Percentiles rank a stretch among this genome's conserved stretches.
These are phyloP conservation scores for Penicillium crustosum DNA, from an alignment of 2,329 filamentous ascomycete genomes.

Conservation along the genomic window DNA sequence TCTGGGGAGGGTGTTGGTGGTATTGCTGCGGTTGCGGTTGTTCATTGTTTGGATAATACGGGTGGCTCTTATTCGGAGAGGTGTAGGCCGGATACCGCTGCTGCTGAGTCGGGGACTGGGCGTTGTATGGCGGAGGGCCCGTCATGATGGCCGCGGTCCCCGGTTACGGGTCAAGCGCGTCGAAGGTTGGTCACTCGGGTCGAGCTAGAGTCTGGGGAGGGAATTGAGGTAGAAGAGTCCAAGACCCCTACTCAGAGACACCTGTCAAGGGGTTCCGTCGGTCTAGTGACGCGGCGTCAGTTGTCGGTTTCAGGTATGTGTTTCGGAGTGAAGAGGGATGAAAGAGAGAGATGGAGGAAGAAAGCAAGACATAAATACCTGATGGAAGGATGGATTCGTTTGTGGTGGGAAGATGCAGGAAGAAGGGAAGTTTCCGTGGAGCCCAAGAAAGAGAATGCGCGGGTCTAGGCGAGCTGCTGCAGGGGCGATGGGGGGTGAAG, in stretches of 20 bases:
- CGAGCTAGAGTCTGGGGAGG: not conserved
- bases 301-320: conserved; percentile 4
- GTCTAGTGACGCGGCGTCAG: conserved; percentile 27
- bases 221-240: conserved; percentile 20
- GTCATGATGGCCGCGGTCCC: conserved; percentile 42
- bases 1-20: conserved; percentile 44
- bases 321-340: conserved; percentile 10
- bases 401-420: conserved; percentile 29
- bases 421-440: conserved; percentile 27
- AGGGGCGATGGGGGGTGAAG: conserved; percentile 18
- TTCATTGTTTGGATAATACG: conserved; percentile 46
- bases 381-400: conserved; percentile 25
- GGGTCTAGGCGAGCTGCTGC: conserved; percentile 25
- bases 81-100: conserved; percentile 44
- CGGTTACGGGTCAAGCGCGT: conserved; percentile 31
- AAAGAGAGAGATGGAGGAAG: conserved; percentile 5
- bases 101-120: conserved; percentile 48
- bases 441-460: conserved; percentile 31
- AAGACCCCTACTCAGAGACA: conserved; percentile 17
- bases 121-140: conserved; percentile 46
- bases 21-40: conserved; percentile 34
- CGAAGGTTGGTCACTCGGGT: conserved; percentile 13
- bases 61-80: conserved; percentile 43
- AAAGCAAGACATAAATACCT: conserved; percentile 19
- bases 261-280: conserved; percentile 20